Evolutionary conservation across 2,329 filamentous ascomycete genomes (phyloP).

Genomic region (Claviceps humidiphila): DNA sequence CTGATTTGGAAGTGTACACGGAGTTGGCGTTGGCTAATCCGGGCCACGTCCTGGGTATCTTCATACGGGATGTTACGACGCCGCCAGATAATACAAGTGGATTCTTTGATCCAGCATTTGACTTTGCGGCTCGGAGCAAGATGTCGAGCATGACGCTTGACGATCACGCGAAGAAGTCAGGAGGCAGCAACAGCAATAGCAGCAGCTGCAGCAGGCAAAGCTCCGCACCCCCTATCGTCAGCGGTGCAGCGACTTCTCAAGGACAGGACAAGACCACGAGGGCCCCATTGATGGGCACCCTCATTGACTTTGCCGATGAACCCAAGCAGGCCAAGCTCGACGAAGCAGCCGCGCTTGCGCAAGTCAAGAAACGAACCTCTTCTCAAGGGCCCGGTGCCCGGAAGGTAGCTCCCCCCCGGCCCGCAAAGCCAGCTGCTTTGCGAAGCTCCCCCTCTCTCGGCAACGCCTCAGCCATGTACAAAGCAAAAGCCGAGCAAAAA

Average conservation of each 20-base stretch:
- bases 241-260: background rate
- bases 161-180: slow-evolving; percentile 4
- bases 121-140: slow-evolving; percentile 13
- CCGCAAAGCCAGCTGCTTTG: slow-evolving; percentile 43
- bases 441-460: slow-evolving; percentile 27
- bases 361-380: slow-evolving; percentile 14
- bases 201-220: slow-evolving; percentile 13
- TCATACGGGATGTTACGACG: slow-evolving; percentile 92
- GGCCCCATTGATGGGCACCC: slow-evolving; percentile 36
- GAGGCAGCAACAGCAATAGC: background rate
- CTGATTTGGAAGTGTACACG: slow-evolving; percentile 92
- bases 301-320: slow-evolving; percentile 49
- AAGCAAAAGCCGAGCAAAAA: slow-evolving; percentile 13
- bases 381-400: slow-evolving; percentile 16
- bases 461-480: background rate
- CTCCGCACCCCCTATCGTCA: slow-evolving; percentile 8
- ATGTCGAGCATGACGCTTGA: slow-evolving; percentile 15
- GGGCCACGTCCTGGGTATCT: slow-evolving; percentile 69
- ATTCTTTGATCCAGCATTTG: slow-evolving; percentile 60
- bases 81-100: slow-evolving; percentile 49
- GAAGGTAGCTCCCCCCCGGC: slow-evolving; percentile 37
- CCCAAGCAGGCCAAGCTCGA: slow-evolving; percentile 25
- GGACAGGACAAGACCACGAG: slow-evolving; percentile 14
- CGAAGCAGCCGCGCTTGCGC: slow-evolving; percentile 19
- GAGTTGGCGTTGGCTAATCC: slow-evolving; percentile 80